Conservation (phyloP, 352 stramenopile species). For the Globisporangium uncinulatum region DNA sequence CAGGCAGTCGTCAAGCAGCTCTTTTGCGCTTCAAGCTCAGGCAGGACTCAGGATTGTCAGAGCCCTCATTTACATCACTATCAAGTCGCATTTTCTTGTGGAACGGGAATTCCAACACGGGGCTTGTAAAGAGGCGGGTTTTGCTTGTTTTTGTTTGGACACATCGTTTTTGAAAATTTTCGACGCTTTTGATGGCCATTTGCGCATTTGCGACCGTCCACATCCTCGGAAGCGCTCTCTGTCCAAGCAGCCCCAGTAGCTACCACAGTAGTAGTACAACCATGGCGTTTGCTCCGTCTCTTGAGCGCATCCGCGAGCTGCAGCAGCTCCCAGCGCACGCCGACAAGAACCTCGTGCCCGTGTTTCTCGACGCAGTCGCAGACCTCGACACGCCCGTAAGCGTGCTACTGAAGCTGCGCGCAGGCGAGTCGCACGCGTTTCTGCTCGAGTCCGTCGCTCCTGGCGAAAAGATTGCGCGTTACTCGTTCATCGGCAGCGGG, state of each 20-base stretch:
- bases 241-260: not conserved
- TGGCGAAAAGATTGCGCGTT: constrained; percentile 84
- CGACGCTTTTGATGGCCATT: not conserved
- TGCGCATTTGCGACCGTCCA: not conserved
- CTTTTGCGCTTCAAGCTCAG: no score
- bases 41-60: no score
- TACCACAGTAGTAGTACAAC: constrained; percentile 4
- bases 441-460: constrained; percentile 83
- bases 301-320: constrained; percentile 66
- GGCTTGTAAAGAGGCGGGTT: no score
- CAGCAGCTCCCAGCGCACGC: constrained; percentile 42
- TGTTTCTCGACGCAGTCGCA: constrained; percentile 79
- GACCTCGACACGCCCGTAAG: constrained; percentile 88
- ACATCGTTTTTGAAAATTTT: no score
- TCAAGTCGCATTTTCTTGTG: not conserved
- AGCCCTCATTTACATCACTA: not conserved
- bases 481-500: constrained; percentile 85
- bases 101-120: no score
- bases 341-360: constrained; percentile 82
- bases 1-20: no score
- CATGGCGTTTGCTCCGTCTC: constrained; percentile 54
- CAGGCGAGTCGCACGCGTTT: constrained; percentile 77
- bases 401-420: constrained; percentile 82
- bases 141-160: no score
- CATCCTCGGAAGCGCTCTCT: no score